A percentile compares a stretch with the other conserved stretches of the same genome.
Conservation (phyloP, 2,329 filamentous ascomycete genomes). For the Magnaporthiopsis poae region DNA sequence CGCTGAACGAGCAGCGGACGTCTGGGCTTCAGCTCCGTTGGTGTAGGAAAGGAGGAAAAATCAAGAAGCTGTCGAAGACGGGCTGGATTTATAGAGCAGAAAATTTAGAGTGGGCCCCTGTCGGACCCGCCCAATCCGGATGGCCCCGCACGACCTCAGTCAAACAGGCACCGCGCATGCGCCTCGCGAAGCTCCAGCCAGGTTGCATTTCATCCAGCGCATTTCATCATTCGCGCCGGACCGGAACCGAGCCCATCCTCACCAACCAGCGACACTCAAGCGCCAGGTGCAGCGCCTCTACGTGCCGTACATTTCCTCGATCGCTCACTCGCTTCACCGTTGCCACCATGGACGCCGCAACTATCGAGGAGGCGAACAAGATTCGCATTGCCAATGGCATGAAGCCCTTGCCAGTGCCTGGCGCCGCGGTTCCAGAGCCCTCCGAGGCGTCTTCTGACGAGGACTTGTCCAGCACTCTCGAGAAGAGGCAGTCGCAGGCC, state of each 20-base stretch:
- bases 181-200: background rate
- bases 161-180: background rate
- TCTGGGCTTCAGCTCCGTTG: conserved; percentile 75
- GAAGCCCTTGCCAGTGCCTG: conserved; percentile 78
- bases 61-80: conserved; percentile 6
- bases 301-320: background rate
- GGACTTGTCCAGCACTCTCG: conserved; percentile 71
- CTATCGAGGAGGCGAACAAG: conserved; percentile 89
- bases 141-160: background rate
- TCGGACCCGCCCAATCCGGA: background rate
- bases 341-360: conserved; percentile 51
- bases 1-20: conserved; percentile 64
- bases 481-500: conserved; percentile 63
- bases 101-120: conserved; percentile 18
- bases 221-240: background rate
- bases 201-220: background rate
- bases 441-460: conserved; percentile 41
- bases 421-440: conserved; percentile 36
- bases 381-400: conserved; percentile 81
- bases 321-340: background rate
- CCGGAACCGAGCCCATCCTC: background rate
- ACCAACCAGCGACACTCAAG: background rate
- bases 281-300: background rate
- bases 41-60: conserved; percentile 23
- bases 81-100: conserved; percentile 13